phyloP scores from a whole-genome alignment of 2,329 filamentous ascomycete species.

The Boeremia exigua region DNA sequence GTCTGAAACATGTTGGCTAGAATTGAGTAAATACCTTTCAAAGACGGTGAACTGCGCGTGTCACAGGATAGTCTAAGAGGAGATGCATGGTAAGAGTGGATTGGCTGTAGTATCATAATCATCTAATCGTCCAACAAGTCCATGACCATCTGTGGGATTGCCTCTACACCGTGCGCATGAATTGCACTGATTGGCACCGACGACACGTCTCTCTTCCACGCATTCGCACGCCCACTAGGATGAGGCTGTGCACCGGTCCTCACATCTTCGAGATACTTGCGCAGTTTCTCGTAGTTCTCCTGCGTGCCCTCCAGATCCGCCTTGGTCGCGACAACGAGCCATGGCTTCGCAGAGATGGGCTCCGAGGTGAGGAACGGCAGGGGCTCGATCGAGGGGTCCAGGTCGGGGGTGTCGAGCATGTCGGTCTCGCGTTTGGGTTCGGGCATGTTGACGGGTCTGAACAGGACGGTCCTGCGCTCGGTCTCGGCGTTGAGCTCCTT shows the following conservation, averaged over 20 bases:
- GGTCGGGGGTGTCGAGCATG: slow-evolving; percentile 29
- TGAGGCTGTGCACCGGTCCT: slow-evolving; percentile 69
- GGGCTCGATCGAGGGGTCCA: slow-evolving; percentile 34
- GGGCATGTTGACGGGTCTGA: slow-evolving; percentile 42
- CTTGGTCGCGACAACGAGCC: slow-evolving; percentile 96
- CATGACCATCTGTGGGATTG: slow-evolving; percentile 75
- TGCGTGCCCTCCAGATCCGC: slow-evolving; percentile 82
- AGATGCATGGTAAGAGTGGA: background rate
- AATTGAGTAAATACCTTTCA: too few species aligned
- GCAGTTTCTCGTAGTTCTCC: slow-evolving; percentile 74
- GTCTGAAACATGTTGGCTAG: too few species aligned
- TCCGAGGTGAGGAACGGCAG: slow-evolving; percentile 61
- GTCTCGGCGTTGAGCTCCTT: slow-evolving; percentile 71
- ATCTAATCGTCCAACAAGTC: slow-evolving; percentile 60
- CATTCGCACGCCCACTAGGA: slow-evolving; percentile 72
- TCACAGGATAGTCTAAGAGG: background rate
- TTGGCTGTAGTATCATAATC: background rate
- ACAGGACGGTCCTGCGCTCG: slow-evolving; percentile 66
- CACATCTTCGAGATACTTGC: slow-evolving; percentile 72
- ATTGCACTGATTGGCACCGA: slow-evolving; percentile 91
- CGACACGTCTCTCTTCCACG: slow-evolving; percentile 61
- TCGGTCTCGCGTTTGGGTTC: slow-evolving; percentile 24
- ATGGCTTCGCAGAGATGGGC: slow-evolving; percentile 91
- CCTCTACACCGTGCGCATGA: slow-evolving; percentile 79
- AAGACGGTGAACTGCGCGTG: too few species aligned